Base-by-base conservation (phyloP, 1,284 basidiomycete genomes). In the Rhodotorula sp. region DNA sequence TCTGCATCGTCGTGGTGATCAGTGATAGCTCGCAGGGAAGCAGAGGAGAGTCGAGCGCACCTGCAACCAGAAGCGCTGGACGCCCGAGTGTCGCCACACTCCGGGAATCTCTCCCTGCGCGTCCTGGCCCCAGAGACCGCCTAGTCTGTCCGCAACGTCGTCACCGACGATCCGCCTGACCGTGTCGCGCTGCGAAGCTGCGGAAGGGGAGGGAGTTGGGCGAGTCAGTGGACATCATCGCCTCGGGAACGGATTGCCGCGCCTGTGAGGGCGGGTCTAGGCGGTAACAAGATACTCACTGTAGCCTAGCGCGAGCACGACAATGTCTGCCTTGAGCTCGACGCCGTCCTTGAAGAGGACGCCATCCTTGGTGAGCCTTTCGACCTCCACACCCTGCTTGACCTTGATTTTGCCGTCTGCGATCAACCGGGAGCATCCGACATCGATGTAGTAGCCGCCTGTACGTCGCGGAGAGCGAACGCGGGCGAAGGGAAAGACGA, bases 71-170 rank as follows among this genome's bases (percentile, higher is more conserved):
- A 86, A 75, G 28, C 84, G 83, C 16, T 81, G 82, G 1, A 86
- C 78, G 11, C 86, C 86, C 30, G 83, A 77, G 71, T 85, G 83
- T 20, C 84, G 79, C 26, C 65, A 73, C 34, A 64, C 64, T n/a
- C 70, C 57, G 28, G 64, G 64, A 51, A 87, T 79, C 78, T 88
- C 86, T 1, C 86, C 86, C 71, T 88, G 86, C 20, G 79, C 77
- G 74, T 86, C 82, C 44, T 86, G 74, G 4, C 85, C 84, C 88
- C 87, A 88, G 34, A 88, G 79, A 0, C 81, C 81, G 46, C 82
- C 81, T 54, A 85, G 75, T 50, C 81, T 81, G 26, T 82, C 78
- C 4, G 81, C 83, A 20, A 86, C 80, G 15, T 85, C 82, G 22
- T 85, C 81, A 0, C 84, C 84, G 44, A 85, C 80, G 48, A 88